Percentiles rank a stretch among this genome's conserved stretches.
Evolutionary conservation across 2,329 filamentous ascomycete species (phyloP).

Genomic region (Pseudogymnoascus sp.): DNA sequence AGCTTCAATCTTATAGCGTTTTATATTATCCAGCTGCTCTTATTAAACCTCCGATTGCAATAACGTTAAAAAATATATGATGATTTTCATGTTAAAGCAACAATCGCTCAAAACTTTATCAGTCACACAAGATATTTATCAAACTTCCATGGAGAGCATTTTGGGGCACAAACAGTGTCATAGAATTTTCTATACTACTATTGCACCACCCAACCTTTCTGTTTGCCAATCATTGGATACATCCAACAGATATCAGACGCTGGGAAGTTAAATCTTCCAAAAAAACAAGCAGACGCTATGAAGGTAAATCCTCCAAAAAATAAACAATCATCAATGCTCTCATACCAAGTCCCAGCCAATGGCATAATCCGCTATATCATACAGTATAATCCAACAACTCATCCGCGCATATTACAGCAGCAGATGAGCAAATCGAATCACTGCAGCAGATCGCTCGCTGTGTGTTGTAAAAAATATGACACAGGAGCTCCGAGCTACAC

Average conservation of each 20-base stretch:
- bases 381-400: not conserved
- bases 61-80: not conserved
- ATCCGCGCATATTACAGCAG: not conserved
- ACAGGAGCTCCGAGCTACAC: not conserved
- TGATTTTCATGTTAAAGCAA: not conserved
- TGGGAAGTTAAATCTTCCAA: not conserved
- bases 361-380: slow-evolving; percentile 2
- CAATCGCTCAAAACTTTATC: not conserved
- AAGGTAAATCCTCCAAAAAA: not conserved
- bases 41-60: not conserved
- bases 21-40: not conserved
- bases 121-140: not conserved
- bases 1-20: not conserved
- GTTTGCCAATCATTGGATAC: not conserved
- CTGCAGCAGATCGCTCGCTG: slow-evolving; percentile 3
- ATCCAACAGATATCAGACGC: not conserved
- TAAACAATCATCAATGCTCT: not conserved
- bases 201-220: not conserved
- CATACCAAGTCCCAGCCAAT: not conserved
- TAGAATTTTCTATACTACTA: not conserved
- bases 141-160: not conserved
- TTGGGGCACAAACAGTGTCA: not conserved
- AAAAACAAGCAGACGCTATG: not conserved
- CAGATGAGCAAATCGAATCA: not conserved
- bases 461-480: slow-evolving; percentile 4